Evolutionary conservation across 768 basidiomycete species (phyloP), one percentile per base, ranked within the genome.

Genomic region (Favolaschia claudopus): DNA sequence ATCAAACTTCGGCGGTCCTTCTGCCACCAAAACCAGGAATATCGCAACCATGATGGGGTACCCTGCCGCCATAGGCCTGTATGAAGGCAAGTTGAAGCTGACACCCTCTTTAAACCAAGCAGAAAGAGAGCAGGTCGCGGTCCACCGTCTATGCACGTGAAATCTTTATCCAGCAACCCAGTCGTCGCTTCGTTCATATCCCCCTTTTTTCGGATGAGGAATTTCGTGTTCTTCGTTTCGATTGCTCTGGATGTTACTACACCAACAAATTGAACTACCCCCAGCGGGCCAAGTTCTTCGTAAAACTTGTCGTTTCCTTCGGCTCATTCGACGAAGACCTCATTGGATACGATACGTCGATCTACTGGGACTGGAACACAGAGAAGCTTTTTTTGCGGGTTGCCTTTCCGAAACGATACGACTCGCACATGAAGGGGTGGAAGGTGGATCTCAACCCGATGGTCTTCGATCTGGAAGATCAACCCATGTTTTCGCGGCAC

Each of bases 311-410:
- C 40, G 55, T 69, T 22, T 62, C 63, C 24, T 24, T 69, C 36
- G 49, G 53, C n/a, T 67, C 67, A 4, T 32, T 61, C 5, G 39
- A 65, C 20, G 57, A 67, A 42, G 46, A 37, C 1, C 39, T 48
- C 15, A 46, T 70, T 14, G 71, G 71, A 13, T 66, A 61, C 37
- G 68, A 70, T 31, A 68, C 67, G 1, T 64, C 44, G 32, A 63
- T 70, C 13, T 64, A 57, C 32, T 72, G 68, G 69, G 9, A n/a
- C n/a, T n/a, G n/a, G n/a, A n/a, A 50, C 9, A 38, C 31, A 8
- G 48, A 44, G 2, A 25, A 44, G 25, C 59, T 56, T 1, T 33
- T 42, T 4, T 50, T 69, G 44, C n/a, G 45, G 24, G 29, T 61
- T 39, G 22, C 7, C 4, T 45, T 38, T 3, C 27, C 6, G 20